Evolutionary conservation across 306 rosid species (phyloP), one percentile per base, ranked within the genome.

Genomic region (Arachis hypogaea): DNA sequence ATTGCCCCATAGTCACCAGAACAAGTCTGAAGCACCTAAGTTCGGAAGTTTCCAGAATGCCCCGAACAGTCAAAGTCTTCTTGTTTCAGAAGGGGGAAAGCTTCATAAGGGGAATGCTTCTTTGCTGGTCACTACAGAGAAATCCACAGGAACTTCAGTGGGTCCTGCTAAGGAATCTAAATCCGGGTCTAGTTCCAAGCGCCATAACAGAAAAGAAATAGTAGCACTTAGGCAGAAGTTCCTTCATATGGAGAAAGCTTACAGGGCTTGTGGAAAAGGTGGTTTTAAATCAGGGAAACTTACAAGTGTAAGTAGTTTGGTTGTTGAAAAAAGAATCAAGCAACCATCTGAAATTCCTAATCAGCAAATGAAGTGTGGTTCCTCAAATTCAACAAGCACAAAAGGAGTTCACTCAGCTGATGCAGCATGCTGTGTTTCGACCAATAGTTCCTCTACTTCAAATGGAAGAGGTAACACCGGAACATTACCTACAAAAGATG

Each of bases 191-290:
- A 66, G 28, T 71, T 56, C 71, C 40, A 85, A 84, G 76, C 85
- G 80, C 46, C 71, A 76, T 58, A 74, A 50, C 40, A 80, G 82
- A 72, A 84, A 83, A 80, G 89, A 89, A 69, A 38, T 82, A 51
- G 74, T 79, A 29, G 86, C 82, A 63, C 82, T 87, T 49, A 77
- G 85, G 69, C 86, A 78, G 78, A 87, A 77, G 80, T 81, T 77
- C 72, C 58, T 74, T 55, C 84, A 78, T 22, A 68, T 65, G 77
- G 92, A 85, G 43, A 85, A 77, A 89, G 49, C 76, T 56, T 80
- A 67, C 77, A 77, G 82, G 71, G 63, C 86, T 57, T 81, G 66
- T 78, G 85, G 89, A 73, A 89, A 78, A 66, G 86, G 87, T 60
- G 22, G 77, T 51, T 78, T 77, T 64, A 83, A 71, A 71, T 47